A percentile compares a stretch with the other conserved stretches of the same genome.
Evolutionary conservation across 2,329 filamentous ascomycete genomes (phyloP).

Genomic region (Curvularia lunata): DNA sequence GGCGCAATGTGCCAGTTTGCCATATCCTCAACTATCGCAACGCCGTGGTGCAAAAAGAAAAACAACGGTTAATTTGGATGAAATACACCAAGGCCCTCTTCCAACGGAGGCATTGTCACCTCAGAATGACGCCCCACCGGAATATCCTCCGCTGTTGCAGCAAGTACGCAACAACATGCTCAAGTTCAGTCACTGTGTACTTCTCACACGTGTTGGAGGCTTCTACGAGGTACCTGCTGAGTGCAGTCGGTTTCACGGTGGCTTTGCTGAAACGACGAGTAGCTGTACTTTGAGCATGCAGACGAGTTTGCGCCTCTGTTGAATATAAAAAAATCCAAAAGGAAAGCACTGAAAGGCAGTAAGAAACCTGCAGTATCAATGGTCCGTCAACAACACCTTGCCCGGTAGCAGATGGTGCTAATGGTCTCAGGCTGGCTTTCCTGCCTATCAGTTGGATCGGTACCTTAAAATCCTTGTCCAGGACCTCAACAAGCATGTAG

Average conservation of each 20-base stretch:
- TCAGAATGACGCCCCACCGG: conserved; percentile 56
- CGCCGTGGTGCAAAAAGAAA: conserved; percentile 52
- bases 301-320: conserved; percentile 85
- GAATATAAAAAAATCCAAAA: conserved; percentile 83
- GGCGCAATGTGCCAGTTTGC: conserved; percentile 3
- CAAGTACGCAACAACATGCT: conserved; percentile 89
- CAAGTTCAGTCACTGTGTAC: conserved; percentile 86
- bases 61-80: conserved; percentile 43
- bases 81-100: conserved; percentile 64
- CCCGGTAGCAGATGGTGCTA: not conserved
- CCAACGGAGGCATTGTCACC: conserved; percentile 51
- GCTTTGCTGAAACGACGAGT: conserved; percentile 14
- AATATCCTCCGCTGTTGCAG: conserved; percentile 86
- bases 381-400: conserved; percentile 59
- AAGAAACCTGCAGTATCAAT: conserved; percentile 74
- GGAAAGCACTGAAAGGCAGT: conserved; percentile 67
- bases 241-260: too few relatives aligned
- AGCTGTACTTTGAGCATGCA: conserved; percentile 93
- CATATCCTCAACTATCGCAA: conserved; percentile 29
- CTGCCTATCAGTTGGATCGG: conserved; percentile 88
- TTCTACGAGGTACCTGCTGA: conserved; percentile 76
- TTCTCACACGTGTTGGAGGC: conserved; percentile 89
- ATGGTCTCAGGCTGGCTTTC: conserved; percentile 77
- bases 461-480: conserved; percentile 93
- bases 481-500: conserved; percentile 88